These are phyloP conservation scores for Tulasnella calospora DNA, from an alignment of 768 basidiomycete genomes.

Conservation along the genomic window DNA sequence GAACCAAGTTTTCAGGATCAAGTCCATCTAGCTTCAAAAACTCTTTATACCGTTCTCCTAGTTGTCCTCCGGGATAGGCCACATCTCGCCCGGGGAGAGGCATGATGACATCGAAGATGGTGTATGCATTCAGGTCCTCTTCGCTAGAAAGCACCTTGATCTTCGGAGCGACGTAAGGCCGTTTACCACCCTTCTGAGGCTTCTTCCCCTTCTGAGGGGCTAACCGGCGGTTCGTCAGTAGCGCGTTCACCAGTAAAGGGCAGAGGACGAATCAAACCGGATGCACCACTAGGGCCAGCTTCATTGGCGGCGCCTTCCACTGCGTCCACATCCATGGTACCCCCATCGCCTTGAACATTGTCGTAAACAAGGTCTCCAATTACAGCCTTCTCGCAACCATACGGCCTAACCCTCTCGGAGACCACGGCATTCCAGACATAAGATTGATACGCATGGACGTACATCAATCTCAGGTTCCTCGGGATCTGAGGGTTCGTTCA, in stretches of 20 bases:
- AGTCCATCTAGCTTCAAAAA: slow-evolving; percentile 81
- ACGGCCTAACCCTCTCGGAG: slow-evolving; percentile 80
- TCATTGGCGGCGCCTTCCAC: slow-evolving; percentile 33
- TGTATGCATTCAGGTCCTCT: slow-evolving; percentile 72
- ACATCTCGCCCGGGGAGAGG: slow-evolving; percentile 96
- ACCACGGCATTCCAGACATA: slow-evolving; percentile 98
- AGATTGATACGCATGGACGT: slow-evolving; percentile 96
- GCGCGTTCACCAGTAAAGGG: neutral
- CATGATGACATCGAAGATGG: slow-evolving; percentile 93
- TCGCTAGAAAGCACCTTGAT: slow-evolving; percentile 70
- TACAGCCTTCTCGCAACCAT: slow-evolving; percentile 67
- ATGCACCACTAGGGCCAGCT: slow-evolving; percentile 35
- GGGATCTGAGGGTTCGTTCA: slow-evolving; percentile 62
- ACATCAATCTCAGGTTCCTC: slow-evolving; percentile 90
- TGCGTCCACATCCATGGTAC: slow-evolving; percentile 18
- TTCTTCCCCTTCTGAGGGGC: neutral
- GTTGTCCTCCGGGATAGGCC: slow-evolving; percentile 77
- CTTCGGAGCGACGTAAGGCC: slow-evolving; percentile 46
- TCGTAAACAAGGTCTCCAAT: slow-evolving; percentile 91
- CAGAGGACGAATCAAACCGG: neutral
- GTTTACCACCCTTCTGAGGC: slow-evolving; percentile 14
- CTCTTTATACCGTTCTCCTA: slow-evolving; percentile 81
- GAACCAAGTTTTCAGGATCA: slow-evolving; percentile 80
- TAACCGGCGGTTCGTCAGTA: neutral
- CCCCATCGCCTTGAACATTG: slow-evolving; percentile 31